Evolutionary conservation across 2,329 filamentous ascomycete species (phyloP).

Genomic region (Cladosporium sphaerospermum): DNA sequence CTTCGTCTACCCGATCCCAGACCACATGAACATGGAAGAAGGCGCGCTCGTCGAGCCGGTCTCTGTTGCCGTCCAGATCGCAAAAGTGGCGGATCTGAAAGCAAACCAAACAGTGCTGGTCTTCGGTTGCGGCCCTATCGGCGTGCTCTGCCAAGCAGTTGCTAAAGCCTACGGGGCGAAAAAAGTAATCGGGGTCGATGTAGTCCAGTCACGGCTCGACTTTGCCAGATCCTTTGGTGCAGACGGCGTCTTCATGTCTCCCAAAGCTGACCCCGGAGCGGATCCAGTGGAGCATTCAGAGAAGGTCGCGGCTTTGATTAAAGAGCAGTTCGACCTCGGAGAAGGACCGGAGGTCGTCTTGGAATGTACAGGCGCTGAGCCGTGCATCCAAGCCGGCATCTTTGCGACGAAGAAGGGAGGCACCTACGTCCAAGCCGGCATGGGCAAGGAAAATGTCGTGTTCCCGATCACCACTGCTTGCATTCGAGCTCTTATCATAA

Average conservation of each 20-base stretch:
- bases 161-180: constrained; percentile 55
- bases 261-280: constrained; percentile 24
- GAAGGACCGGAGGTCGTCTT: constrained; percentile 69
- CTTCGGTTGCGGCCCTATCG: constrained; percentile 57
- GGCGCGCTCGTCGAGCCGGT: constrained; percentile 49
- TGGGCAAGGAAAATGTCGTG: constrained; percentile 76
- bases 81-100: constrained; percentile 16
- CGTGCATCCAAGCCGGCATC: constrained; percentile 68
- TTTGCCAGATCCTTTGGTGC: constrained; percentile 48
- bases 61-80: constrained; percentile 44
- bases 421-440: constrained; percentile 74
- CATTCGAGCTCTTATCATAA: constrained; percentile 76
- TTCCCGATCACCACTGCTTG: constrained; percentile 89
- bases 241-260: constrained; percentile 22
- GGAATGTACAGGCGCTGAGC: constrained; percentile 73
- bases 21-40: constrained; percentile 42
- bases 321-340: constrained; percentile 17
- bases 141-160: constrained; percentile 51
- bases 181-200: constrained; percentile 31
- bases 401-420: constrained; percentile 65
- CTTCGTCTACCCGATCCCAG: constrained; percentile 42
- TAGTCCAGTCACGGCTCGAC: constrained; percentile 47
- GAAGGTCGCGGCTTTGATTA: constrained; percentile 17
- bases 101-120: constrained; percentile 38
- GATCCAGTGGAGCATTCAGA: constrained; percentile 34